Conservation (phyloP, 2,329 filamentous ascomycete genomes). For the Zopfia rhizophila region DNA sequence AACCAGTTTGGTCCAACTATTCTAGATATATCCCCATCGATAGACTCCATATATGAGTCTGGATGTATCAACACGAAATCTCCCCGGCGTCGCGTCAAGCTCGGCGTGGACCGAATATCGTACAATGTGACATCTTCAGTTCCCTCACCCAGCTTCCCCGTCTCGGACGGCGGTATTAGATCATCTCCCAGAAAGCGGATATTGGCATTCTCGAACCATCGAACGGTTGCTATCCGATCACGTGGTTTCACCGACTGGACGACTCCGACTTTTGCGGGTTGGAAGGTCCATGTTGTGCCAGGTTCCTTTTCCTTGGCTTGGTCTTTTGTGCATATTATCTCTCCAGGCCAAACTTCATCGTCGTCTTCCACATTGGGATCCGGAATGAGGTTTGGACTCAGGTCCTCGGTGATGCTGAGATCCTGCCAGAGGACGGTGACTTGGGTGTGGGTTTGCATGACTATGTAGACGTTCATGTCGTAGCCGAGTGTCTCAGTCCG, state of each 20-base stretch:
- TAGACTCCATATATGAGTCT: constrained; percentile 20
- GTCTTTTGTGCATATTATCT: constrained; percentile 63
- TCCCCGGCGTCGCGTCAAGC: constrained; percentile 59
- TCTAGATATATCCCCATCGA: constrained; percentile 12
- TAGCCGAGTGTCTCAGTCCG: constrained; percentile 63
- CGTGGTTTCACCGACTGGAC: constrained; percentile 65
- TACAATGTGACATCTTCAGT: constrained; percentile 67
- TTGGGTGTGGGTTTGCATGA: constrained; percentile 61
- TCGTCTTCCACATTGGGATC: constrained; percentile 64
- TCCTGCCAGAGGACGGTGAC: constrained; percentile 70
- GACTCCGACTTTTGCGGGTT: constrained; percentile 64
- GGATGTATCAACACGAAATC: constrained; percentile 65
- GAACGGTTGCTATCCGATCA: constrained; percentile 66
- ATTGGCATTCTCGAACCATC: constrained; percentile 60
- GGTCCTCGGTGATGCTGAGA: constrained; percentile 59
- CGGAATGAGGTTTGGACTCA: constrained; percentile 59
- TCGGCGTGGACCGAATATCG: constrained; percentile 64
- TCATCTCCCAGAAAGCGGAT: constrained; percentile 46
- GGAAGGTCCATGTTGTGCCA: constrained; percentile 43
- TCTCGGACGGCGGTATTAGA: constrained; percentile 55
- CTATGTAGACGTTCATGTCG: constrained; percentile 67
- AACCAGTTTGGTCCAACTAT: constrained; percentile 59
- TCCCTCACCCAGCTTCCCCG: constrained; percentile 54
- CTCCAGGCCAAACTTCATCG: constrained; percentile 67
- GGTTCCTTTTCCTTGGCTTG: constrained; percentile 25